Conservation (phyloP, 257 asterid genomes). For the Scutellaria galericulata region DNA sequence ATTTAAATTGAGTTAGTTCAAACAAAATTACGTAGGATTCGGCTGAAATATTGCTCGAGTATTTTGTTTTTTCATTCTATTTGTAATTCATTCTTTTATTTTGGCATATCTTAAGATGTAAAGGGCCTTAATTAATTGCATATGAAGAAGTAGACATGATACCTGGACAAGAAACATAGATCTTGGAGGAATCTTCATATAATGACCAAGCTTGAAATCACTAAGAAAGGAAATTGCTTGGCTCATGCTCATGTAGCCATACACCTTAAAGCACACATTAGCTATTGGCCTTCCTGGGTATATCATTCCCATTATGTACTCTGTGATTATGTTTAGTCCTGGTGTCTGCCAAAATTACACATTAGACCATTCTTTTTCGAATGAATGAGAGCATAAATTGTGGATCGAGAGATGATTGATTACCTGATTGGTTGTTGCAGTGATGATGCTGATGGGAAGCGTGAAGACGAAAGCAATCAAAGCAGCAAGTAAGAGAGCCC, state of each 20-base stretch:
- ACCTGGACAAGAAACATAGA: constrained; percentile 92
- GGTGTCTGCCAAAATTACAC: constrained; percentile 49
- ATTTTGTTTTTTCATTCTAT: no score
- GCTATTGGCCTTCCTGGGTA: constrained; percentile 85
- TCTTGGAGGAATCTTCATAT: constrained; percentile 86
- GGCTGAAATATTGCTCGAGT: no score
- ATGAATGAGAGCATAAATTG: neutral
- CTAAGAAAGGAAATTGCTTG: constrained; percentile 79
- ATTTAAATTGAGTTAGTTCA: no score
- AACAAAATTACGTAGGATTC: no score
- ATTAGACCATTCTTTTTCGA: no score
- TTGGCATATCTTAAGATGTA: no score
- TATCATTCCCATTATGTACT: constrained; percentile 69
- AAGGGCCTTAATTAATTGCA: no score
- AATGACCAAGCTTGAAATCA: constrained; percentile 87
- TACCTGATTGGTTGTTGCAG: constrained; percentile 86
- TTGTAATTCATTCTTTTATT: no score
- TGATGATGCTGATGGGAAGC: constrained; percentile 73
- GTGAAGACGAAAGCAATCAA: constrained; percentile 59
- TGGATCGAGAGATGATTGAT: neutral
- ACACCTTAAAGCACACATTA: constrained; percentile 72
- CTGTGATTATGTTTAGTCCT: constrained; percentile 71
- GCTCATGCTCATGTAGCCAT: constrained; percentile 77
- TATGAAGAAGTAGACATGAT: neutral
- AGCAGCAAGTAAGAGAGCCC: constrained; percentile 73